Base-by-base conservation (phyloP, 805 yeast genomes). In the Metschnikowia dekortorum region DNA sequence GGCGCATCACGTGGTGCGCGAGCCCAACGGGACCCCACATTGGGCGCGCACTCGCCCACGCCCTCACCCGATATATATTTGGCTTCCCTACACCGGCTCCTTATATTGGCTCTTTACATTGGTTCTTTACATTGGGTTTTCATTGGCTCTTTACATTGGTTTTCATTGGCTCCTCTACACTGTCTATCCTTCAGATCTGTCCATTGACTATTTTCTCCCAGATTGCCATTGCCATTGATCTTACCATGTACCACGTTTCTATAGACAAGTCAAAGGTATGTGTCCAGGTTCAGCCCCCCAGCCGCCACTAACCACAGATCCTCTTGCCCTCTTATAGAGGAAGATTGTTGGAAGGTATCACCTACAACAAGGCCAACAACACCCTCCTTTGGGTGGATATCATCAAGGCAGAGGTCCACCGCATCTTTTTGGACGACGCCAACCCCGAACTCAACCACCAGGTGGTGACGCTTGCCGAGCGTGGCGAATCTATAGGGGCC, bases 301-400 rank as follows among this genome's bases (percentile, higher is more conserved):
- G 3, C 8, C 28, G 9, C n/a, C 49, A 42, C 59, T 56, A 53
- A 56, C 54, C 28, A 10, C 51, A 57, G 59, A 54, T 57, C 38
- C 41, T 57, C 41, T 50, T 57, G 35, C 58, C 61, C 29, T 39
- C 51, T 5, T 78, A 63, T 66, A 61, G 71, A 57, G 81, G 76
- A 47, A 54, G 85, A 48, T 69, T 86, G 4, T 70, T 82, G 8
- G 94, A 86, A 62, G 91, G 91, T 14, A 69, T 84, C 56, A 78
- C 87, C 2, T 85, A 82, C 62, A 81, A 83, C 53, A 73, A 74
- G 3, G 70, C 77, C 39, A 81, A 81, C 59, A 71, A 80, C 58
- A 69, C 85, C 0, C 73, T 69, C 61, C 71, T 74, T 39, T 77
- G 80, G 78, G 70, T 76, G 9, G 81, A 77, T 53, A 74, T 77